Evolutionary conservation across 2,329 filamentous ascomycete species (phyloP).

Genomic region (Epichloe hybrida): DNA sequence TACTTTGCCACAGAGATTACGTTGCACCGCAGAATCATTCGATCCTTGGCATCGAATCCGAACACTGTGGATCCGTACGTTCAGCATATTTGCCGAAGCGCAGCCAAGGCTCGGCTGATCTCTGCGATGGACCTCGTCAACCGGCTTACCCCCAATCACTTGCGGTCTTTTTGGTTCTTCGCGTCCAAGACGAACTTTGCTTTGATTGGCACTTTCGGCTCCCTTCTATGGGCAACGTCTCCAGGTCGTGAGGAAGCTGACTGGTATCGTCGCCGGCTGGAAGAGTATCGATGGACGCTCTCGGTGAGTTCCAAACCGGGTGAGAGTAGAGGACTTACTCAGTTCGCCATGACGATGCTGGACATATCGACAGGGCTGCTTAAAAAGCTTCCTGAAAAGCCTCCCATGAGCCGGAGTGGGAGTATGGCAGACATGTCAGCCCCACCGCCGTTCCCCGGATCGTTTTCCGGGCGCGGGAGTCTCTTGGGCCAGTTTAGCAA

Average conservation of each 20-base stretch:
- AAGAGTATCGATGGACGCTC: slow-evolving; percentile 89
- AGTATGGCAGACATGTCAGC: slow-evolving; percentile 34
- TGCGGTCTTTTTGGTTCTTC: slow-evolving; percentile 89
- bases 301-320: slow-evolving; percentile 68
- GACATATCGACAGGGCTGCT: slow-evolving; percentile 58
- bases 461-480: slow-evolving; percentile 20
- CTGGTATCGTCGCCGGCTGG: slow-evolving; percentile 75
- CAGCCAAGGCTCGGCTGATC: slow-evolving; percentile 86
- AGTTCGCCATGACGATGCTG: slow-evolving; percentile 66
- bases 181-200: slow-evolving; percentile 84
- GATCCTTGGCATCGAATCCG: slow-evolving; percentile 45
- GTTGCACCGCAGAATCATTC: slow-evolving; percentile 79
- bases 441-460: slow-evolving; percentile 11
- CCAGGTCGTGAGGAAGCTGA: slow-evolving; percentile 80
- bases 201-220: slow-evolving; percentile 86
- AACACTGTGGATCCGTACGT: slow-evolving; percentile 59
- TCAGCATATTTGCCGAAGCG: slow-evolving; percentile 81
- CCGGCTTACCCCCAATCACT: slow-evolving; percentile 70
- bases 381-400: slow-evolving; percentile 59
- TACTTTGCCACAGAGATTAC: slow-evolving; percentile 94
- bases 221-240: slow-evolving; percentile 77
- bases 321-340: slow-evolving; percentile 42
- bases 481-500: slow-evolving; percentile 29
- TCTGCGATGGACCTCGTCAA: slow-evolving; percentile 97
- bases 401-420: slow-evolving; percentile 43